A percentile compares a stretch with the other conserved stretches of the same genome.
Conservation (phyloP, 176 grass and related monocot species). For the Aegilops bicornis region DNA sequence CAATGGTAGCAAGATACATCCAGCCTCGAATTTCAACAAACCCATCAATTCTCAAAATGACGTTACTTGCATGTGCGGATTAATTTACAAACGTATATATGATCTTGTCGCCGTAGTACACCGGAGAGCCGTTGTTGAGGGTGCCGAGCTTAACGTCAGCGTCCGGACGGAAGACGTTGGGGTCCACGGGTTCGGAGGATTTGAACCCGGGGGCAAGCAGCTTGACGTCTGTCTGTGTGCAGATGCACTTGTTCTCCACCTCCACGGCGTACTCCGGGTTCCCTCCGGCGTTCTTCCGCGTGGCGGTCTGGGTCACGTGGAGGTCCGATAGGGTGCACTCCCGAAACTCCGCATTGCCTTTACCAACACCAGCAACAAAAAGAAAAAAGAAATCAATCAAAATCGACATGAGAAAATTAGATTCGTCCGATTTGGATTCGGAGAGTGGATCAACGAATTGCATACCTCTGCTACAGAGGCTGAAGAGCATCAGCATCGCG, state of each 20-base stretch:
- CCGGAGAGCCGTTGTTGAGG: background rate
- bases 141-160: background rate
- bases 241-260: conserved; percentile 11
- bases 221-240: background rate
- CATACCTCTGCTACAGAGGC: background rate
- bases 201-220: background rate
- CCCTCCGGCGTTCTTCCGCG: background rate
- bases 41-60: too few relatives aligned
- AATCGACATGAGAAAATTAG: background rate
- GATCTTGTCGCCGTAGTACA: background rate
- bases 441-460: background rate
- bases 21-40: too few relatives aligned
- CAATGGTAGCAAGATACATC: too few relatives aligned
- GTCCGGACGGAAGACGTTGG: background rate
- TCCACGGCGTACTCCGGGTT: background rate
- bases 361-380: background rate
- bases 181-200: background rate
- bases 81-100: background rate
- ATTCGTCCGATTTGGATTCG: background rate
- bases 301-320: background rate
- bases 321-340: background rate
- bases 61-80: too few relatives aligned
- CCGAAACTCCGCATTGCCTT: background rate
- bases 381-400: background rate
- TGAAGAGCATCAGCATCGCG: background rate